These are phyloP conservation scores for Plasmopara viticola DNA, from an alignment of 352 stramenopile species.

Conservation along the genomic window DNA sequence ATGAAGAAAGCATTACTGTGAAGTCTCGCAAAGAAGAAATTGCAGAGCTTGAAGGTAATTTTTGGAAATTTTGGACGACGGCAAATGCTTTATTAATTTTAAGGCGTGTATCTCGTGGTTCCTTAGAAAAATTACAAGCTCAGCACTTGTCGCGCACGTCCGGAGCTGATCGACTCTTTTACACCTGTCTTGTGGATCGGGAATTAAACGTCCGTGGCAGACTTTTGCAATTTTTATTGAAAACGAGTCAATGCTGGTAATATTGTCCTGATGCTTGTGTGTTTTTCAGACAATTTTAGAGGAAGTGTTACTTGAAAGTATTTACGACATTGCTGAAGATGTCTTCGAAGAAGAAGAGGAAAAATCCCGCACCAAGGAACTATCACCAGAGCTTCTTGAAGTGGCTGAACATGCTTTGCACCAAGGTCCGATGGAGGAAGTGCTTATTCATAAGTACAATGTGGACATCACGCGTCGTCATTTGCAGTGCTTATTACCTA, in stretches of 20 bases:
- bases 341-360: constrained; percentile 47
- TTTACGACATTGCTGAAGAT: constrained; percentile 53
- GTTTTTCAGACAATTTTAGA: constrained; percentile 42
- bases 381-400: constrained; percentile 55
- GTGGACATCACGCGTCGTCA: constrained; percentile 70
- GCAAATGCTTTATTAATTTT: neutral
- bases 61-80: neutral
- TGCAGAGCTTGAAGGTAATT: constrained; percentile 36
- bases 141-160: constrained; percentile 34
- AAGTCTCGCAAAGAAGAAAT: constrained; percentile 39
- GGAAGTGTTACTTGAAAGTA: constrained; percentile 50
- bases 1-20: constrained; percentile 6
- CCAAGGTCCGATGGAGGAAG: constrained; percentile 42
- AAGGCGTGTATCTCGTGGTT: neutral
- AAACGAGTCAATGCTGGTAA: neutral
- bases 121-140: constrained; percentile 30
- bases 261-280: neutral
- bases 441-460: constrained; percentile 79
- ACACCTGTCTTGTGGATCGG: constrained; percentile 33
- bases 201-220: constrained; percentile 32
- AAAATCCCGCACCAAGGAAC: constrained; percentile 40
- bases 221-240: neutral
- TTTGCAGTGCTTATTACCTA: constrained; percentile 62
- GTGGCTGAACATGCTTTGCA: constrained; percentile 56
- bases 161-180: constrained; percentile 36